Evolutionary conservation across 108 stramenopile species (phyloP), one percentile per base, ranked within the genome.

Genomic region (Epipyxis sp.): DNA sequence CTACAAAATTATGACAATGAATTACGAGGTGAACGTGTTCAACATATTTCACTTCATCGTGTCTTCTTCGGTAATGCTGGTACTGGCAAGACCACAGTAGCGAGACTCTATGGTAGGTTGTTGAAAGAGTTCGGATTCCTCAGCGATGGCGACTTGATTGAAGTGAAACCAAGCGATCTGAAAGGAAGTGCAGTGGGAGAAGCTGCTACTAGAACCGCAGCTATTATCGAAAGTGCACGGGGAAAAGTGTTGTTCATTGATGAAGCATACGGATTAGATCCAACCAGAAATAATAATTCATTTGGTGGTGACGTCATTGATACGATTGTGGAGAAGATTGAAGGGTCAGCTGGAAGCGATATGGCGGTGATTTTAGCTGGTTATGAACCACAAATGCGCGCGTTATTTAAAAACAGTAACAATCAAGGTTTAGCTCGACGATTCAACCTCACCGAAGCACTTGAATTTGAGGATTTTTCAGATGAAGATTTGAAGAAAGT

Each of bases 381-480:
- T 1, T 92, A 92, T 69, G 79, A 85, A 62, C 87, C 85, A 1
- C 69, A 85, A 46, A 91, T 92, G 91, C 30, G 77, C 43, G 59
- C 86, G 39, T 88, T 92, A 83, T 45, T 92, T 32, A 44, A 78
- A 0, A 67, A 84, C 54, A 37, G 35, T 2, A 69, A 78, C 35
- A 92, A 92, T 80, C 91, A 90, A 35, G 91, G 91, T 1, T 77
- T 92, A 1, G 44, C 77, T 1, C 88, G 91, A 35, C 79, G 91
- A 20, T 92, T 92, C 76, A 81, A 80, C 6, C 27, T 78, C 42
- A 84, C 89, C 16, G 72, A 91, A 42, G 89, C 90, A 0, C 90
- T 90, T 58, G 37, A 41, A 59, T 92, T 92, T 68, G 89, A 90
- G 40, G 90, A 92, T 80, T 92, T 89, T 67, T 79, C 78, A 37